A percentile compares a stretch with the other conserved stretches of the same genome.
Conservation (phyloP, 257 asterid genomes). For the Solanum pinnatisectum region DNA sequence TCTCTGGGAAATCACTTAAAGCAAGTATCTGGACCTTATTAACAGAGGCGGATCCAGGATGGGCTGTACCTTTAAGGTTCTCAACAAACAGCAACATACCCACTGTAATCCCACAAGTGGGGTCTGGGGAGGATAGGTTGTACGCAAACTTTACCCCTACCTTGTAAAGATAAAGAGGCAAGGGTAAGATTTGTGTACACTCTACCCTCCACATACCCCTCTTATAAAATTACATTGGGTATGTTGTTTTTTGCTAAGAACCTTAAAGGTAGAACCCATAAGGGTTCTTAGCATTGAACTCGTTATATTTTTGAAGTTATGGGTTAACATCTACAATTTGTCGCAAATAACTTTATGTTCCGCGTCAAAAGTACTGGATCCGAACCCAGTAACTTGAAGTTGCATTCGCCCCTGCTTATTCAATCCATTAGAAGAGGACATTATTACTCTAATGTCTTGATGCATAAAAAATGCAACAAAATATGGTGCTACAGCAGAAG, state of each 20-base stretch:
- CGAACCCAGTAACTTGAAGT: background rate
- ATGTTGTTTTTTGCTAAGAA: background rate
- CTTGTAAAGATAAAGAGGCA: background rate
- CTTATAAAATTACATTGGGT: background rate
- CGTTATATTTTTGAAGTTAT: background rate
- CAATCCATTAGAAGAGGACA: background rate
- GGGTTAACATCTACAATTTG: background rate
- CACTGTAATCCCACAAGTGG: background rate
- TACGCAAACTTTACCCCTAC: background rate
- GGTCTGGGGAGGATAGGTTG: background rate
- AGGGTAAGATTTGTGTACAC: background rate
- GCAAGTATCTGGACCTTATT: background rate
- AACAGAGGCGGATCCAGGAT: background rate
- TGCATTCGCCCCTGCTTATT: background rate
- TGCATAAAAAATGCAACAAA: background rate
- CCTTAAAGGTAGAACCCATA: background rate
- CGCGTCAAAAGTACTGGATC: background rate
- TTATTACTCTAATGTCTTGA: background rate
- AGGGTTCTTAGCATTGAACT: background rate
- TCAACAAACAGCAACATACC: background rate
- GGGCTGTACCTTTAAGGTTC: background rate
- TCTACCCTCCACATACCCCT: background rate
- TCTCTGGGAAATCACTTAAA: background rate
- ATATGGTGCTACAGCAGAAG: slow-evolving; percentile 1
- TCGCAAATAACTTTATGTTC: background rate